Evolutionary conservation across 129 eudicot species (phyloP), one percentile per base, ranked within the genome.

Genomic region (Pittosporum tobira): DNA sequence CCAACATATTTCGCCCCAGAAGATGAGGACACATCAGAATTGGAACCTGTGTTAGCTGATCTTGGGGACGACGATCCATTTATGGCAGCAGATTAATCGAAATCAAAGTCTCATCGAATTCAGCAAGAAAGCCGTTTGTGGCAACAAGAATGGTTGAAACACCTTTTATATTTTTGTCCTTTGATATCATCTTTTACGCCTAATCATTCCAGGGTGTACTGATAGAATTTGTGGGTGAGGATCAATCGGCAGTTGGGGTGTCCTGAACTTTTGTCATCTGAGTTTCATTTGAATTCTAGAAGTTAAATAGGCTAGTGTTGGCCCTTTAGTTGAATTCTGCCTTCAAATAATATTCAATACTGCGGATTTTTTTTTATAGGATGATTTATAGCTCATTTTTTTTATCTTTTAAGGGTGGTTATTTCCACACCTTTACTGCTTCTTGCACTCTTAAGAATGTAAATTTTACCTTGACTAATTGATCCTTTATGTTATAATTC

Each of bases 31-130:
- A 58, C 15, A 28, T 15, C 66, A 22, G n/a, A 45, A 5, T 69
- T 85, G 70, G 94, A 79, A 71, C 94, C 95, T 31, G 36, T 91
- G n/a, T 70, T 86, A 54, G 98, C 94, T 51, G 98, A 91, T 80
- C 79, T 82, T 38, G 98, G 98, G 30, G 98, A 86, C 21, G 62
- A 69, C 1, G 98, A 91, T 79, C 98, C 98, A 16, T 91, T 86
- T 63, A 86, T 91, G 98, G 94, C 94, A 15, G 95, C 98, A 54
- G 98, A 90, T 63, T 85, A 58, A 50, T 57, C 37, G 57, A 48
- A 20, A 16, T 12, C 20, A 19, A 26, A 21, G 11, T 28, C 29
- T 48, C n/a, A 5, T 26, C 6, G 25, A 51, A 25, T 12, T 13
- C 57, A 51, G n/a, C 14, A 51, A 51, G 21, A 20, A 51, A n/a